Evolutionary conservation across 257 asterid species (phyloP).

Genomic region (Capsicum pubescens): DNA sequence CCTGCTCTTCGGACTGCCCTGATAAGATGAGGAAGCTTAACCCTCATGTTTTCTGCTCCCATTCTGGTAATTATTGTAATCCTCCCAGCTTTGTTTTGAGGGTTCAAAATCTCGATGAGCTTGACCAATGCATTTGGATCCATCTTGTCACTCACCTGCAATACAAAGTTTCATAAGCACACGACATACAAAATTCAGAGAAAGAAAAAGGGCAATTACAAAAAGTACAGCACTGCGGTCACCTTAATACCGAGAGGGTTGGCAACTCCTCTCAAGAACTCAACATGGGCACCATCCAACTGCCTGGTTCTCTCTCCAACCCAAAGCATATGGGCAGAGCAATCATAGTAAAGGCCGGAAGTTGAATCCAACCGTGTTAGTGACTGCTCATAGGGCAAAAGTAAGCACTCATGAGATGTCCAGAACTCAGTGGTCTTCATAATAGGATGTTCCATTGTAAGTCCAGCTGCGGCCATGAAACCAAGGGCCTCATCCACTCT

Average conservation of each 20-base stretch:
- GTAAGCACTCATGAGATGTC: conserved; percentile 90
- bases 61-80: conserved; percentile 82
- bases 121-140: conserved; percentile 71
- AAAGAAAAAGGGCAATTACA: not conserved
- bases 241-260: conserved; percentile 86
- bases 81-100: conserved; percentile 75
- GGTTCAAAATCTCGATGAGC: conserved; percentile 79
- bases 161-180: conserved; percentile 29
- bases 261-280: conserved; percentile 77
- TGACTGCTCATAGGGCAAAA: conserved; percentile 78
- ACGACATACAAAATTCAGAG: conserved; percentile 14
- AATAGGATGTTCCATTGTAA: conserved; percentile 71
- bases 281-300: conserved; percentile 83
- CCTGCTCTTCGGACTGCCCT: conserved; percentile 86
- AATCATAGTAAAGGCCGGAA: conserved; percentile 74
- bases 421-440: conserved; percentile 76
- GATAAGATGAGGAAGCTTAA: conserved; percentile 82
- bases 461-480: conserved; percentile 85
- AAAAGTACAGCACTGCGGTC: conserved; percentile 2
- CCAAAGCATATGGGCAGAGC: conserved; percentile 85
- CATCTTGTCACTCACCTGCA: conserved; percentile 85
- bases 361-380: conserved; percentile 80
- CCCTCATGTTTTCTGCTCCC: conserved; percentile 95
- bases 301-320: conserved; percentile 84
- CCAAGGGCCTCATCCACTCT: conserved; percentile 88